These are phyloP conservation scores for Rhinocladiella similis DNA, from an alignment of 2,329 filamentous ascomycete species.

Conservation along the genomic window DNA sequence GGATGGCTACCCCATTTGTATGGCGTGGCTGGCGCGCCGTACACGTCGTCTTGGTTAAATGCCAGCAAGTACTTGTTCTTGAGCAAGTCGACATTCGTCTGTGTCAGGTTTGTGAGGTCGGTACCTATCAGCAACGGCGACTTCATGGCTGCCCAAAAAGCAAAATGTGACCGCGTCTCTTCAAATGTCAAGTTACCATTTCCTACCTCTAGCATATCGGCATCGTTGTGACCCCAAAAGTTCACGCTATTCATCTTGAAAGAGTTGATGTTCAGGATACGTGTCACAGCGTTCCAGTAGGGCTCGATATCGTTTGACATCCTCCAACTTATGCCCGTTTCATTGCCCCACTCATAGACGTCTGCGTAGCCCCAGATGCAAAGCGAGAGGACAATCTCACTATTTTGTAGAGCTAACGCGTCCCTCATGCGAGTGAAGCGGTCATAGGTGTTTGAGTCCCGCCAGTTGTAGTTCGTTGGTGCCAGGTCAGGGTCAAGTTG, in stretches of 20 bases:
- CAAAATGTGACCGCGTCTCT: not conserved
- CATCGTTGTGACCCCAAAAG: not conserved
- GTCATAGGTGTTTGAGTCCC: not conserved
- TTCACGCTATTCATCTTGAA: not conserved
- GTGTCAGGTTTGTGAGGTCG: not conserved
- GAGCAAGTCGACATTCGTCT: not conserved
- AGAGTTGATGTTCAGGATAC: not conserved
- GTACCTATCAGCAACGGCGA: not conserved
- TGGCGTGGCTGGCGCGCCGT: not conserved
- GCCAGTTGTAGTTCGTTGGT: not conserved
- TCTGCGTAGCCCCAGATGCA: conserved; percentile 1
- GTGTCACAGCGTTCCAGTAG: not conserved
- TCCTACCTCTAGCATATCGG: not conserved
- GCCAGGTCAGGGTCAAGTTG: conserved; percentile 1
- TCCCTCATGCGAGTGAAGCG: not conserved
- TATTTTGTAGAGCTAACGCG: not conserved
- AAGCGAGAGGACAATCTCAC: not conserved
- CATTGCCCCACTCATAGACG: not conserved
- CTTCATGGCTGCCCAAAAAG: not conserved
- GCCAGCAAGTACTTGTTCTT: not conserved
- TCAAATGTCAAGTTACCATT: not conserved
- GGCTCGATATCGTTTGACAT: not conserved
- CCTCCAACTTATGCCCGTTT: not conserved
- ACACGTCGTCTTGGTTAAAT: not conserved
- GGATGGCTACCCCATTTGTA: not conserved